Base-by-base conservation (phyloP, 2,329 filamentous ascomycete species). In the Botrytis deweyae region DNA sequence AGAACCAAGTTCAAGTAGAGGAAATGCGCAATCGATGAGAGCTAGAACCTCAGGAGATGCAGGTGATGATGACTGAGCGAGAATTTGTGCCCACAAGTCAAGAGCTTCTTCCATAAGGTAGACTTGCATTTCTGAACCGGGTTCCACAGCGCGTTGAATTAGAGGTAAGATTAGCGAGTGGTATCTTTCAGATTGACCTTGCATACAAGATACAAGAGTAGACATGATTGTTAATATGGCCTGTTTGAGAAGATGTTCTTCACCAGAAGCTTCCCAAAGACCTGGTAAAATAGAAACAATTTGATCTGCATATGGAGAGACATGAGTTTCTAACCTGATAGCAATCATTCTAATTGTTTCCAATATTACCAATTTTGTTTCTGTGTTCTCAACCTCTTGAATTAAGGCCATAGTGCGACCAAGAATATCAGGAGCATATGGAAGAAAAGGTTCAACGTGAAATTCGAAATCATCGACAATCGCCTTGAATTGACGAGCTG, bases 101-200 rank as follows among this genome's bases (percentile, higher is more conserved):
- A 98, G 85, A 0, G 94, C 93, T 81, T 99, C 96, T 75, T 98
- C 96, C 20, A 97, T 89, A 18, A 99, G 88, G 79, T 97, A 96
- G 3, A 95, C 84, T 77, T 93, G 90, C 61, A 92, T 86, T 58
- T 92, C 89, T 1, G 93, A 96, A 18, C 88, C 89, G 4, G 92
- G 90, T 74, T 95, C 89, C 52, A 96, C 90, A 2, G 94, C 94
- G 79, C 92, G 92, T 64, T 90, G 87, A 61, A 99, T 91, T 69
- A 98, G 88, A 0, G 95, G 95, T 29, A 97, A 84, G 78, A 98
- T 92, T 70, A 95, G 86, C 25, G 87, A 83, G 76, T 98, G 94
- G 78, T 97, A 97, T 29, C 90, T 88, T 75, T 91, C 88, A 7
- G 94, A 96, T 16, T 92, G 88, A 20, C 88, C 87, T 74, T 92